Base-by-base conservation (phyloP, 352 stramenopile genomes). In the Phytophthora cajani region DNA sequence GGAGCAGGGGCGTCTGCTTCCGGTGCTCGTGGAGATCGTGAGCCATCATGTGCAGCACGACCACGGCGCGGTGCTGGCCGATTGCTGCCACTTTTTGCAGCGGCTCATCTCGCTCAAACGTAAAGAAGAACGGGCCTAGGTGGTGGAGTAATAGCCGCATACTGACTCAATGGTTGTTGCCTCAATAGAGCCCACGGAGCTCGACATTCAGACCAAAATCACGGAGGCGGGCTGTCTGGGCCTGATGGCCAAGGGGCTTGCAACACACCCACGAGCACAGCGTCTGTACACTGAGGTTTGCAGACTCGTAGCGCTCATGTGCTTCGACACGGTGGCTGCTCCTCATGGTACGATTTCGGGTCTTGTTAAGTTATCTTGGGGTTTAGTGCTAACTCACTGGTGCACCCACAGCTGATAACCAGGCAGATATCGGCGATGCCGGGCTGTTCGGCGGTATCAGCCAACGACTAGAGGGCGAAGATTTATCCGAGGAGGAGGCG, bases 141-240 rank as follows among this genome's bases (percentile, higher is more conserved):
- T 11, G 30, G 30, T 36, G 7, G 30, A 36, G 38, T 44, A 4
- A 30, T 50, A 12, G 16, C n/a, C 50, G 36, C 23, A 12, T 60
- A 44, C 50, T 72, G 50, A 66, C 46, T 23, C 32, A 36, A 10
- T 11, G 27, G 25, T 66, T 53, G 46, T 10, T 60, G 10, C 11
- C 5, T 14, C 17, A 2, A 11, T 56, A 89, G 81, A 80, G 33
- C 80, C 79, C 2, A 76, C 67, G 9, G 77, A 87, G 38, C 73
- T 86, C 21, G 80, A 88, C 60, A 84, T 91, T 25, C 85, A 92
- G 50, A 80, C 75, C 8, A 81, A 74, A 71, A 82, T 91, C 63
- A 74, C 78, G 8, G 74, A 85, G 14, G 72, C 74, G 17, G 78
- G 78, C 0, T 77, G 76, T 16, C 66, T 90, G 30, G 44, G 44